These are phyloP conservation scores for Pleurotus tuoliensis DNA, from an alignment of 768 basidiomycete species.

Conservation along the genomic window DNA sequence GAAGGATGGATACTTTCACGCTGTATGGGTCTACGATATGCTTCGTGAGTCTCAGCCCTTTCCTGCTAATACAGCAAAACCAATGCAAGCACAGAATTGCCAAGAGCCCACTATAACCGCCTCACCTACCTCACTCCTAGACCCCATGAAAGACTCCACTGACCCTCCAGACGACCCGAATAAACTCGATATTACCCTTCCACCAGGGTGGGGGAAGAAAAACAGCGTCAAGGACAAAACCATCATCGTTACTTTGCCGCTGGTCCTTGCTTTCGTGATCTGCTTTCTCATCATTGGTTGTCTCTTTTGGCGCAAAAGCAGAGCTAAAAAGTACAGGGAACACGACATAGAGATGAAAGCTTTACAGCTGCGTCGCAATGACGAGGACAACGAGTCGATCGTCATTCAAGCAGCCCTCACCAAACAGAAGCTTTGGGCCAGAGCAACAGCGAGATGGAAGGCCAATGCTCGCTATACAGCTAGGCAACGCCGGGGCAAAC, in stretches of 20 bases:
- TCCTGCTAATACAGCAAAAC: background rate
- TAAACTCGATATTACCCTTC: constrained; percentile 33
- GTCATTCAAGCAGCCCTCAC: constrained; percentile 42
- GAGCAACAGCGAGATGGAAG: constrained; percentile 67
- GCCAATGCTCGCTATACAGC: constrained; percentile 58
- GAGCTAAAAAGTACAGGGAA: constrained; percentile 25
- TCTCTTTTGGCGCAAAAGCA: constrained; percentile 54
- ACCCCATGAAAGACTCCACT: constrained; percentile 15
- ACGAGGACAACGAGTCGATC: constrained; percentile 26
- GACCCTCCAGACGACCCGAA: constrained; percentile 17
- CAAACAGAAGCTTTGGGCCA: constrained; percentile 60
- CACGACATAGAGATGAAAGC: constrained; percentile 52
- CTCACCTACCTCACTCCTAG: constrained; percentile 22
- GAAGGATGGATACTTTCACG: constrained; percentile 49
- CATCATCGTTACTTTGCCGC: constrained; percentile 52
- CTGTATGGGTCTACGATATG: constrained; percentile 72
- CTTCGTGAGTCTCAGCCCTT: constrained; percentile 33
- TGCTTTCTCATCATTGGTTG: constrained; percentile 57
- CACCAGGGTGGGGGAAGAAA: constrained; percentile 47
- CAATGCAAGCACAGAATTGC: constrained; percentile 17
- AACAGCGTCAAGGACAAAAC: constrained; percentile 22
- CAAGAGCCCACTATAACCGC: constrained; percentile 20
- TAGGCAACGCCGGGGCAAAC: constrained; percentile 51
- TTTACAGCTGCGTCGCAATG: constrained; percentile 22
- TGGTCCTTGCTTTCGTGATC: constrained; percentile 60